Base-by-base conservation (phyloP, 768 basidiomycete genomes). In the Peribolospora kevripleyi region DNA sequence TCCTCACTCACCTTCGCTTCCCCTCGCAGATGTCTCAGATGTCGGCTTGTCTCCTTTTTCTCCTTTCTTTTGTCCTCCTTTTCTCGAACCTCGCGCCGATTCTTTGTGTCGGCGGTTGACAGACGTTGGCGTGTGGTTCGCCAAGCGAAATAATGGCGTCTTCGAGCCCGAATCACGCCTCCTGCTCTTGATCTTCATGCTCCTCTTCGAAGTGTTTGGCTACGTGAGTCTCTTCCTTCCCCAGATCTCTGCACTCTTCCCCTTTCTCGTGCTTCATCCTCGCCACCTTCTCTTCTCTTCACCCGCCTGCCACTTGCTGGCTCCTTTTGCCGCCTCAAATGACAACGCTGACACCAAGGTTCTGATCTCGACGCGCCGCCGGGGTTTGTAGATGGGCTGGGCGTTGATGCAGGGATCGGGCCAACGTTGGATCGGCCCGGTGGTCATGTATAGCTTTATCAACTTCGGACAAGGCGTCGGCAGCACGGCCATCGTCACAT, bases 381-480 rank as follows among this genome's bases (percentile, higher is more conserved):
- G 25, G 25, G 25, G 1, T 25, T 25, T 25, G 25, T 25, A 25
- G 25, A 25, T 25, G 25, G 25, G 25, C 25, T 25, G 25, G 1
- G 25, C 25, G 25, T 68, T 46, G 46, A 54, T 55, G 61, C 52
- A 47, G 14, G 41, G 39, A 9, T 41, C 36, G 52, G 52, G 46
- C 36, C 39, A 42, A 10, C 42, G 25, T 13, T 54, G 53, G 56
- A 57, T 57, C 6, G 56, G 53, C 4, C 56, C 56, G 3, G 56
- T 57, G 39, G 36, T 57, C 3, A 42, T 54, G 42, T 51, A 47
- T 50, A 48, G 6, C 40, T 13, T 51, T 14, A 49, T 52, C 48
- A 71, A 73, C 62, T 71, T 70, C 62, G 71, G 70, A 55, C 70
- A 73, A 66, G 66, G 70, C 48, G 66, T 73, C 46, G 69, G 69